phyloP scores from a whole-genome alignment of 768 basidiomycete species.

The Gloeophyllum trabeum region DNA sequence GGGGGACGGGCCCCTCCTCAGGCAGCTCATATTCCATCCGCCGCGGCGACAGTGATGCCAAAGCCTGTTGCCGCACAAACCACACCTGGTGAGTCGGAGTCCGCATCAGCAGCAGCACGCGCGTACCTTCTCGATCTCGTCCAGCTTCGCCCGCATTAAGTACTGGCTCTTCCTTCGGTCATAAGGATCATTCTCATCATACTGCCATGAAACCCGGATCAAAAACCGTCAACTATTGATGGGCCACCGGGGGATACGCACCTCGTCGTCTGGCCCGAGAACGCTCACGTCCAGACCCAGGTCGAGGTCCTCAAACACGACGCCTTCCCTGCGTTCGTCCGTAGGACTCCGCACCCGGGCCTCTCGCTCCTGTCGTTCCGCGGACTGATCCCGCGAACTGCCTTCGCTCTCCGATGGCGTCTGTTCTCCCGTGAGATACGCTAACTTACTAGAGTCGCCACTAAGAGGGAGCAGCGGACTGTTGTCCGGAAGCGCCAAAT shows the following conservation, averaged over 20 bases:
- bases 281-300: slow-evolving; percentile 29
- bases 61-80: slow-evolving; percentile 25
- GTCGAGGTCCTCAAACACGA: slow-evolving; percentile 33
- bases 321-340: slow-evolving; percentile 34
- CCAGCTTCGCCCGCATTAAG: slow-evolving; percentile 62
- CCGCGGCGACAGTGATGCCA: slow-evolving; percentile 59
- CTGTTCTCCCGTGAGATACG: slow-evolving; percentile 30
- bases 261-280: slow-evolving; percentile 28
- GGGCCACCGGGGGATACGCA: slow-evolving; percentile 5
- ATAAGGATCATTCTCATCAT: slow-evolving; percentile 60
- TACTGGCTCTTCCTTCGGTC: slow-evolving; percentile 69
- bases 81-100: neutral
- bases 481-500: slow-evolving; percentile 22
- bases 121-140: slow-evolving; percentile 64
- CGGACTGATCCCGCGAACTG: slow-evolving; percentile 10
- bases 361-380: too few relatives aligned
- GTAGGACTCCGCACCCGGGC: slow-evolving; percentile 19
- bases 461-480: slow-evolving; percentile 24
- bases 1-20: neutral
- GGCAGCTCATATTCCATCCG: slow-evolving; percentile 9
- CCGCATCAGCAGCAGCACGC: neutral
- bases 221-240: slow-evolving; percentile 4
- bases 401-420: slow-evolving; percentile 9
- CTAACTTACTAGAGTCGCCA: slow-evolving; percentile 27
- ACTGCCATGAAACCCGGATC: slow-evolving; percentile 26